Evolutionary conservation across 2,329 filamentous ascomycete species (phyloP), one percentile per base, ranked within the genome.

Genomic region (Neopestalotiopsis rosae): DNA sequence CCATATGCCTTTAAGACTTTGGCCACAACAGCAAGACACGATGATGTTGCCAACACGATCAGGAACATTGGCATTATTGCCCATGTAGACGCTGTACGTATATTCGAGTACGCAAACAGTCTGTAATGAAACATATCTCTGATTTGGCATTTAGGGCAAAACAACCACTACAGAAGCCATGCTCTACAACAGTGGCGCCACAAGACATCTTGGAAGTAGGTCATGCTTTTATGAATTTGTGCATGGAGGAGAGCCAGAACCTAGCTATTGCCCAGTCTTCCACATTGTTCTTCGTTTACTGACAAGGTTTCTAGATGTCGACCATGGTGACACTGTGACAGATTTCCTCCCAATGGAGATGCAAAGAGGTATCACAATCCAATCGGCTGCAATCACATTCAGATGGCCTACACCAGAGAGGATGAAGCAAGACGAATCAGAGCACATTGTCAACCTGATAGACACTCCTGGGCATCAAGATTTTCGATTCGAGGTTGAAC

Each of bases 121-220:
- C 38, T 32, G 10, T n/a, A 17, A 5, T 17, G n/a, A 10, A 14
- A 13, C 20, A 59, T 42, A 34, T 34, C n/a, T 62, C 59, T 62
- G 40, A 62, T 24, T n/a, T 13, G 9, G 14, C 17, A 2, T 13
- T 9, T 66, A 89, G 87, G 96, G 96, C 9, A 99, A 99, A 85
- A 99, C 96, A 1, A 98, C 96, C 0, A 99, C 96, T 0, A 98
- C 96, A 3, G 96, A 99, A 89, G 94, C 96, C 69, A 98, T 98
- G 95, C 92, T 99, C 76, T 98, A 94, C 78, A 97, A 98, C 77
- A 97, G 94, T 79, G 95, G 96, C 63, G 91, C 95, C 71, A 97
- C 95, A 10, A 88, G 93, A 72, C 88, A 95, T 79, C 90, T 98
- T 76, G 96, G 96, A 83, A 87, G 87, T 88, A 76, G 62, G 85